A percentile compares a stretch with the other conserved stretches of the same genome.
Evolutionary conservation across 495 filamentous ascomycete genomes (phyloP).

Genomic region (Tuber umbilicatum): DNA sequence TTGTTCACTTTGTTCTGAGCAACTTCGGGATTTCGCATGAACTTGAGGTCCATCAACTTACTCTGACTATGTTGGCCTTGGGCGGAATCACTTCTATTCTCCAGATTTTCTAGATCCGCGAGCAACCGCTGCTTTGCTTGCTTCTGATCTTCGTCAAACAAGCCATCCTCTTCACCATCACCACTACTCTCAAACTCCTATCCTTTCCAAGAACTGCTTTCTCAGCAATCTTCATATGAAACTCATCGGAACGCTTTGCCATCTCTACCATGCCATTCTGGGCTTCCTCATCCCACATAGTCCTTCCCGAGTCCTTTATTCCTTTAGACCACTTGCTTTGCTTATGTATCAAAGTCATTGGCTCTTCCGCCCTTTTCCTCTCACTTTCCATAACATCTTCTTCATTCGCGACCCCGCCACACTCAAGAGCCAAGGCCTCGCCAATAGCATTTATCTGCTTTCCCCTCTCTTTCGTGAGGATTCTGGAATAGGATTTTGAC

Average conservation of each 20-base stretch:
- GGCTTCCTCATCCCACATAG: conserved; percentile 77
- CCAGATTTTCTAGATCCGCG: conserved; percentile 51
- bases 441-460: conserved; percentile 43
- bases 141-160: conserved; percentile 49
- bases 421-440: conserved; percentile 58
- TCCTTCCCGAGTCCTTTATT: conserved; percentile 68
- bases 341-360: conserved; percentile 78
- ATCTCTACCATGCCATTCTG: conserved; percentile 69
- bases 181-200: conserved; percentile 49
- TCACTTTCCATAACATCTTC: conserved; percentile 74
- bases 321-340: conserved; percentile 95
- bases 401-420: conserved; percentile 60
- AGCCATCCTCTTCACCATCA: conserved; percentile 56
- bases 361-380: conserved; percentile 71
- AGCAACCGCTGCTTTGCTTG: conserved; percentile 54
- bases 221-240: conserved; percentile 71
- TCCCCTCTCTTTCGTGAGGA: conserved; percentile 81
- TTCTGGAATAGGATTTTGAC: conserved; percentile 84
- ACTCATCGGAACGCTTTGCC: conserved; percentile 65
- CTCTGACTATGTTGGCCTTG: conserved; percentile 43
- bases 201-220: conserved; percentile 53
- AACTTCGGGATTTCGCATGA: conserved; percentile 86
- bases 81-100: conserved; percentile 44
- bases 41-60: conserved; percentile 66
- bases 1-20: conserved; percentile 70